Base-by-base conservation (phyloP, 164 flowering plant genomes). In the Magnolia sinica region DNA sequence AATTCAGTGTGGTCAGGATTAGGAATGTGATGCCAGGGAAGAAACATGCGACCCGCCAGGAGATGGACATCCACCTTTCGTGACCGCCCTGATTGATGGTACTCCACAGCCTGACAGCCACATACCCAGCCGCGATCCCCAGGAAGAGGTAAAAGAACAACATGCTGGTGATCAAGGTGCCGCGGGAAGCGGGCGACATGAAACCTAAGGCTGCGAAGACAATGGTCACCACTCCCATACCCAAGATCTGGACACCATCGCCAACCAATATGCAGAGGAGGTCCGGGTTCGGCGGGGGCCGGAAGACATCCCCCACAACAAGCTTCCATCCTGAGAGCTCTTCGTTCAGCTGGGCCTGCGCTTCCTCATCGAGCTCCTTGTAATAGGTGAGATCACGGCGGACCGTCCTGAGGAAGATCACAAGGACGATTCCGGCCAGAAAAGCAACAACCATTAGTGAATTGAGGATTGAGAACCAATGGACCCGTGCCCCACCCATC, bases 291-390 rank as follows among this genome's bases (percentile, higher is more conserved):
- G 68, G 63, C 18, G 95, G 97, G 37, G 94, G 88, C 27, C 95
- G 89, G 81, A 92, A 92, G 58, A 91, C 95, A 85, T 92, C 97
- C 5, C 88, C 95, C 8, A 91, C 97, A 51, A 91, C 94, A 73
- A 92, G 91, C 81, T 92, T 92, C 97, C 97, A 92, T 13, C 97
- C 97, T 1, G 95, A 91, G 64, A 92, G 79, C 85, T 92, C 97
- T 85, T 92, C 97, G 63, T 90, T 91, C 94, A 92, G 90, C 82
- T 91, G 95, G 27, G 95, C 95, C 79, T 92, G 97, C 61, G 94
- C 94, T 82, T 92, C 97, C 88, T 91, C 90, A 80, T 92, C 97
- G 49, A 92, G 88, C 82, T 92, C 95, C 82, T 92, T 94, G 81
- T 92, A 91, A 8, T 89, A 84, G 8, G 95, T 86, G 82, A 92